These are phyloP conservation scores for Fusarium nisikadoi DNA, from an alignment of 2,329 filamentous ascomycete genomes.

Conservation along the genomic window DNA sequence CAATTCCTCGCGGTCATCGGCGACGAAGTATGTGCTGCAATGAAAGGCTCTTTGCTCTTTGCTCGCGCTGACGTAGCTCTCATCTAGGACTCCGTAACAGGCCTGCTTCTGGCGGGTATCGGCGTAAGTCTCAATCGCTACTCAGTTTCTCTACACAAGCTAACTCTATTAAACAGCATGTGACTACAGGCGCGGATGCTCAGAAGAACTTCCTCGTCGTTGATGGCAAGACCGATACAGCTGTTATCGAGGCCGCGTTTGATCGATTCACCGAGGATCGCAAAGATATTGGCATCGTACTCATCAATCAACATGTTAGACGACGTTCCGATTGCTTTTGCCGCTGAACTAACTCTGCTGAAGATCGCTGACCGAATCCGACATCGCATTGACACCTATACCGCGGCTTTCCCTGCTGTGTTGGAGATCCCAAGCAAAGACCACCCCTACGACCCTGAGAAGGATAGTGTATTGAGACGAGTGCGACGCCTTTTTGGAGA, in stretches of 20 bases:
- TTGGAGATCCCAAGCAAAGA: conserved; percentile 99
- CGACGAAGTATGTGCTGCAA: conserved; percentile 77
- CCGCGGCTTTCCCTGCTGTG: conserved; percentile 93
- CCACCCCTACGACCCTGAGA: conserved; percentile 98
- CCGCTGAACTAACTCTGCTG: conserved; percentile 31
- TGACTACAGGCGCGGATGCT: conserved; percentile 85
- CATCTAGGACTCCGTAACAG: conserved; percentile 89
- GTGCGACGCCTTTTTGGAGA: conserved; percentile 77
- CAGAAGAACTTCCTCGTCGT: conserved; percentile 99
- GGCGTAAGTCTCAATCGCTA: conserved; percentile 68
- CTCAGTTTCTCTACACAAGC: neutral
- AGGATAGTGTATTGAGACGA: conserved; percentile 94
- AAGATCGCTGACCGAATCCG: conserved; percentile 95
- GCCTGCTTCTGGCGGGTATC: conserved; percentile 92
- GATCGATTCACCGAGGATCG: conserved; percentile 87
- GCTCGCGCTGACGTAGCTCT: conserved; percentile 43
- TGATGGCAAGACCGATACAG: conserved; percentile 89
- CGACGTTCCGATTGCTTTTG: neutral
- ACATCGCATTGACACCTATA: conserved; percentile 88
- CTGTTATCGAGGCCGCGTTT: conserved; percentile 89
- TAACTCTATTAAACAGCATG: conserved; percentile 70
- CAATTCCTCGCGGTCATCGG: conserved; percentile 98
- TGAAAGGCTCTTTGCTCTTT: conserved; percentile 3
- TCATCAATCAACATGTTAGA: conserved; percentile 97
- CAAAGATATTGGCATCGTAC: conserved; percentile 95